Base-by-base conservation (phyloP, 768 basidiomycete genomes). In the Trametes cingulata region DNA sequence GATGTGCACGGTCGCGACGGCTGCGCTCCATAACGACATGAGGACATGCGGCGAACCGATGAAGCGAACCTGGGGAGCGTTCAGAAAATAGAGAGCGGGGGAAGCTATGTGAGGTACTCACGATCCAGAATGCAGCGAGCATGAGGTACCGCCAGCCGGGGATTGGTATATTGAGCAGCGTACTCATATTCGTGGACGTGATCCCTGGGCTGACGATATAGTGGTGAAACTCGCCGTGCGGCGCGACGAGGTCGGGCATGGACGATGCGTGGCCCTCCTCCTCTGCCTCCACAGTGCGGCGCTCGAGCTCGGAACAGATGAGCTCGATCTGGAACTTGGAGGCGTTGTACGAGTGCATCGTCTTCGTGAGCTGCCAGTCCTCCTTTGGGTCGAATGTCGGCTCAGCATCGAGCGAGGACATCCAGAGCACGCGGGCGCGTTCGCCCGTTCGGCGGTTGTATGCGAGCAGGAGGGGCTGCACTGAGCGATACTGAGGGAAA, bases 261-360 rank as follows among this genome's bases (percentile, higher is more conserved):
- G 33, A 15, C 29, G 36, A 35, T n/a, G 49, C 47, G 41, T 35
- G 39, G 33, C 58, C 54, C 15, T 40, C 20, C 41, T 52, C 25
- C 62, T 67, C 19, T 1, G 49, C 50, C 17, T 58, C 54, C 7
- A 74, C 63, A 19, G 83, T 78, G 5, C 72, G 69, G 29, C 69
- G 75, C 58, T 88, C 84, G 47, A 94, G 77, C 43, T 77, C 72
- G 1, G 82, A 73, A 1, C 79, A 77, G 41, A 93, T 75, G 47
- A 93, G 69, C 67, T 92, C 90, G 24, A 86, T 85, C 73, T 93
- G 87, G 67, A 88, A 92, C 71, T 94, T 94, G 12, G 83, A 78
- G 39, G 75, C 77, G 66, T 90, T 82, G 68, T 93, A 95, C 0
- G 90, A 83, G 58, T 83, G 79, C 19, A 72, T 69, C 8, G 85